A percentile compares a stretch with the other conserved stretches of the same genome.
phyloP scores from a whole-genome alignment of 2,329 filamentous ascomycete species.

The Acrocalymma vagum region DNA sequence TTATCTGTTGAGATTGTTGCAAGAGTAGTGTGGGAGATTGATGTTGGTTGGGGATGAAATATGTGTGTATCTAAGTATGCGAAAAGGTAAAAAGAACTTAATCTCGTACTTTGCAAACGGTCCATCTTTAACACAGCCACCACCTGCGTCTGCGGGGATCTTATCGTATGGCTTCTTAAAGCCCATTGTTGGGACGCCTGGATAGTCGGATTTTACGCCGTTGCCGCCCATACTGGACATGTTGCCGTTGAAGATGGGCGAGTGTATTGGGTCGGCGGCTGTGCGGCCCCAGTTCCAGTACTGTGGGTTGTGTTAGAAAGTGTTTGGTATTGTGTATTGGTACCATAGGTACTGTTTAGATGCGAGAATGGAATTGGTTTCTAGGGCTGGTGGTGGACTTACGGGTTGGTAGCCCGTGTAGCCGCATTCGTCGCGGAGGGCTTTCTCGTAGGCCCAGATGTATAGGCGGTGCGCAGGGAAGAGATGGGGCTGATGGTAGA shows the following conservation, averaged over 20 bases:
- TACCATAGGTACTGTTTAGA: too few relatives aligned
- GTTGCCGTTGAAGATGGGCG: conserved; percentile 25
- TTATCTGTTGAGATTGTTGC: too few relatives aligned
- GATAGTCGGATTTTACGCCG: conserved; percentile 37
- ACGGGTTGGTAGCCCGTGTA: conserved; percentile 52
- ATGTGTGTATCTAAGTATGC: too few relatives aligned
- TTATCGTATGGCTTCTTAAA: too few relatives aligned
- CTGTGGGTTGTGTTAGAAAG: conserved; percentile 2
- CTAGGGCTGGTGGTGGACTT: too few relatives aligned
- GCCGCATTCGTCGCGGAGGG: conserved; percentile 52
- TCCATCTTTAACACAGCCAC: conserved; percentile 42
- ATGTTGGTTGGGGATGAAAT: too few relatives aligned
- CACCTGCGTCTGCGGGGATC: conserved; percentile 36
- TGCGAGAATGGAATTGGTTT: too few relatives aligned
- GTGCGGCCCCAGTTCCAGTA: conserved; percentile 34
- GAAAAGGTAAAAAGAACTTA: too few relatives aligned
- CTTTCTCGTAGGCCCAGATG: conserved; percentile 50
- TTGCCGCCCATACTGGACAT: conserved; percentile 48
- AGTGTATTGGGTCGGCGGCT: conserved; percentile 22
- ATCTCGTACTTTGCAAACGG: too few relatives aligned
- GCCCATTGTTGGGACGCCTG: too few relatives aligned
- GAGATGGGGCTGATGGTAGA: conserved; percentile 27
- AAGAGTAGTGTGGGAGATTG: too few relatives aligned
- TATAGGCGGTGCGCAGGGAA: conserved; percentile 52
- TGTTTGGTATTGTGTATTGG: too few relatives aligned